Percentiles rank a stretch among this genome's conserved stretches.
Evolutionary conservation across 495 filamentous ascomycete genomes (phyloP).

Genomic region (Wilcoxina mikolae): DNA sequence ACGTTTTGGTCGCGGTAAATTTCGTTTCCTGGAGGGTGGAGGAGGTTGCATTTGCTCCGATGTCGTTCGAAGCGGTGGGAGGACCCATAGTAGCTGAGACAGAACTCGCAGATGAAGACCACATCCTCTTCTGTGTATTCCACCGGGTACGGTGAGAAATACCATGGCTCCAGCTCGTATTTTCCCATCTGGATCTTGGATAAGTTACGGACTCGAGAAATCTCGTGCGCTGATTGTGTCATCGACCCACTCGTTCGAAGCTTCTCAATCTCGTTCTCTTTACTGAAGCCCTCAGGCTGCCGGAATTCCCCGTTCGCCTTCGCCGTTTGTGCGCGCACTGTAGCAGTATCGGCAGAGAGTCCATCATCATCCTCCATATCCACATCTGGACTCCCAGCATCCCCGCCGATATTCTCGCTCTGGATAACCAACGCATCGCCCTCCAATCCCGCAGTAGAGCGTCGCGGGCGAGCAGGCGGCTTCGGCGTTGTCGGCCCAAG

Average conservation of each 20-base stretch:
- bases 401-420: constrained; percentile 19
- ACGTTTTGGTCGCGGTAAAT: constrained; percentile 92
- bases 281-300: constrained; percentile 43
- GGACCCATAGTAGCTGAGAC: constrained; percentile 75
- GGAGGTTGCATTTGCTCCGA: constrained; percentile 74
- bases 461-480: background rate
- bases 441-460: constrained; percentile 5
- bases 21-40: constrained; percentile 92
- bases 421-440: constrained; percentile 26
- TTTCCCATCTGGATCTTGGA: constrained; percentile 84
- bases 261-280: constrained; percentile 91
- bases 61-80: constrained; percentile 67
- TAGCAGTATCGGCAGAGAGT: constrained; percentile 27
- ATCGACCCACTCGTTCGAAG: constrained; percentile 86
- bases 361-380: constrained; percentile 35
- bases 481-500: background rate
- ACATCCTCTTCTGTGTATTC: constrained; percentile 70
- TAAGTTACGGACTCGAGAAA: constrained; percentile 89
- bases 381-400: constrained; percentile 29
- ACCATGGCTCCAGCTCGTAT: constrained; percentile 90
- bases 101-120: constrained; percentile 96
- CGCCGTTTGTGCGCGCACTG: constrained; percentile 9
- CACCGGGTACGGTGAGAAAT: constrained; percentile 92
- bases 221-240: constrained; percentile 96
- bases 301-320: constrained; percentile 31